These are phyloP conservation scores for Pterocarpus santalinus DNA, from an alignment of 306 rosid species.

Conservation along the genomic window DNA sequence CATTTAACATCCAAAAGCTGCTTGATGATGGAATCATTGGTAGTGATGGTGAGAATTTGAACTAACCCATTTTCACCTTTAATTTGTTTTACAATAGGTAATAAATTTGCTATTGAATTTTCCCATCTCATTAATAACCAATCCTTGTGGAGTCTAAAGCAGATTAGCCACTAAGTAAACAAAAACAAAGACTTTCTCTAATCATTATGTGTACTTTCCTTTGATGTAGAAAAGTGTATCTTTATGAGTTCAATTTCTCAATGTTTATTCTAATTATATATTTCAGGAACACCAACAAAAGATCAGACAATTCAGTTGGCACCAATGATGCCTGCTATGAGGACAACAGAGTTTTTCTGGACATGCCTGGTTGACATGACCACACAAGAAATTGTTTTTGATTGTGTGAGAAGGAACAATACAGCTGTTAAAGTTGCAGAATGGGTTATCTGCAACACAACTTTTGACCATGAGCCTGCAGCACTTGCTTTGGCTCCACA, in stretches of 20 bases:
- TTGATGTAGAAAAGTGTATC: not conserved
- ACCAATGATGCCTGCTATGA: conserved; percentile 44
- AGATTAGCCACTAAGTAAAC: not conserved
- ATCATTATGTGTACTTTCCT: too few relatives aligned
- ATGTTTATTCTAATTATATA: not conserved
- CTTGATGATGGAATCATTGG: conserved; percentile 52
- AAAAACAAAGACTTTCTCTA: not conserved
- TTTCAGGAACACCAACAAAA: conserved; percentile 46
- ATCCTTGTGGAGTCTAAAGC: too few relatives aligned
- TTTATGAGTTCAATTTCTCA: not conserved
- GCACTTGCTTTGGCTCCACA: conserved; percentile 41
- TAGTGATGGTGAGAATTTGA: conserved; percentile 51
- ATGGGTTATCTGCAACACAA: conserved; percentile 54
- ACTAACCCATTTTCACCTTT: not conserved
- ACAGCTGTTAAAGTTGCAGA: conserved; percentile 29
- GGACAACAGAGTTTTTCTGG: conserved; percentile 40
- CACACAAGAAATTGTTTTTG: conserved; percentile 28
- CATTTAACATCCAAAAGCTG: conserved; percentile 42
- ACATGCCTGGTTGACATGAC: not conserved
- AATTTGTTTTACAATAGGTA: not conserved
- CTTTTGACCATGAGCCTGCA: conserved; percentile 43
- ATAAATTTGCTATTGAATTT: not conserved
- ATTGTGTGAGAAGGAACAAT: not conserved
- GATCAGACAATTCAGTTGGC: conserved; percentile 42
- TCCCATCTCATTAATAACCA: not conserved